phyloP scores from a whole-genome alignment of 257 asterid genomes.

The Jacaranda copaia region DNA sequence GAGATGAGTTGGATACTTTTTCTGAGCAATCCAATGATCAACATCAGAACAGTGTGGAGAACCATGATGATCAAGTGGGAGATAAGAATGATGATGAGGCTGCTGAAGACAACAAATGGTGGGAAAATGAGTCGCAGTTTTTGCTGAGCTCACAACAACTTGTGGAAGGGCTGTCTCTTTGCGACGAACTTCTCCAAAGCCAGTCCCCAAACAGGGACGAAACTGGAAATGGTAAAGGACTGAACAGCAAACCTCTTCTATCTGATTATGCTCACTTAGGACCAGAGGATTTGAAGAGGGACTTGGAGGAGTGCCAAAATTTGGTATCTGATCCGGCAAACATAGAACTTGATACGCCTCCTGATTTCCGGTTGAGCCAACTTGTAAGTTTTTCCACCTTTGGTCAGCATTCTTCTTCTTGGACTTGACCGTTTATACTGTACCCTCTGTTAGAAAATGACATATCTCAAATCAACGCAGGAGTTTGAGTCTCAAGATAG shows the following conservation, averaged over 20 bases:
- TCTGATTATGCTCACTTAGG: constrained; percentile 83
- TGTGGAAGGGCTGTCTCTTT: constrained; percentile 80
- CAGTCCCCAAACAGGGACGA: constrained; percentile 84
- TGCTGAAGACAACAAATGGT: constrained; percentile 66
- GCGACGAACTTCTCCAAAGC: constrained; percentile 85
- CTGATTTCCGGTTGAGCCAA: constrained; percentile 87
- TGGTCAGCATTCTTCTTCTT: not conserved
- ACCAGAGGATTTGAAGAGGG: constrained; percentile 76
- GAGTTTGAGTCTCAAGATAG: constrained; percentile 93
- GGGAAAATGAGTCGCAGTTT: constrained; percentile 80
- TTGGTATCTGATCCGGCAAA: constrained; percentile 59
- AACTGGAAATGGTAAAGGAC: constrained; percentile 42
- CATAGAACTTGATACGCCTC: constrained; percentile 70
- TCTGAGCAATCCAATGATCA: constrained; percentile 41
- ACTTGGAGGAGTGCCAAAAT: constrained; percentile 80
- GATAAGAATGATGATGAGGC: constrained; percentile 46
- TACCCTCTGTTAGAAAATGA: not conserved
- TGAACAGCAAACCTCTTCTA: constrained; percentile 54
- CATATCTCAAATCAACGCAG: constrained; percentile 43
- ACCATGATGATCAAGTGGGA: constrained; percentile 38
- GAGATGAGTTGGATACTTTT: constrained; percentile 48
- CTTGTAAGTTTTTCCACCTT: constrained; percentile 54
- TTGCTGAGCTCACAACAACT: constrained; percentile 87
- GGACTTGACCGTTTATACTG: not conserved
- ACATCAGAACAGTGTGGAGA: constrained; percentile 40